Evolutionary conservation across 2,329 filamentous ascomycete species (phyloP).

Genomic region (Penicillium brevicompactum): DNA sequence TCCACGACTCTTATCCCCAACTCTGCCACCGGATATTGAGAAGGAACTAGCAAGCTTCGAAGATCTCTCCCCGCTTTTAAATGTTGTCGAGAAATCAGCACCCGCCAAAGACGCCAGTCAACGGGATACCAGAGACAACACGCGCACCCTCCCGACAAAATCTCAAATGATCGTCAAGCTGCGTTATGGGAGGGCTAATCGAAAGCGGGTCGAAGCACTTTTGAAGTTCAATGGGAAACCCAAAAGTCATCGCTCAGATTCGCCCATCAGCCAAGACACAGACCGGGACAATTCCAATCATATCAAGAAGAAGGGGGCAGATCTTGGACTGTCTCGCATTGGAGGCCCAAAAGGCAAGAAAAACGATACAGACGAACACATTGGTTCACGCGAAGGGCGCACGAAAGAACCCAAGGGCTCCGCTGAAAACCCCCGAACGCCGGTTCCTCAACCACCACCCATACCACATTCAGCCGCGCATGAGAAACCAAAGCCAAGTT

Average conservation of each 20-base stretch:
- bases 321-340: slow-evolving; percentile 11
- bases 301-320: slow-evolving; percentile 20
- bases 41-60: slow-evolving; percentile 52
- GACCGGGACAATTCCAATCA: slow-evolving; percentile 22
- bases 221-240: slow-evolving; percentile 47
- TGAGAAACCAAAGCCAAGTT: slow-evolving; percentile 29
- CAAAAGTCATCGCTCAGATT: slow-evolving; percentile 30
- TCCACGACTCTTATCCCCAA: slow-evolving; percentile 60
- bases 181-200: slow-evolving; percentile 54
- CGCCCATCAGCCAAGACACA: slow-evolving; percentile 25
- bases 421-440: slow-evolving; percentile 42
- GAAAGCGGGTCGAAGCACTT: slow-evolving; percentile 50
- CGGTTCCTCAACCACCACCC: slow-evolving; percentile 32
- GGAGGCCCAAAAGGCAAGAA: slow-evolving; percentile 22
- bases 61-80: slow-evolving; percentile 30
- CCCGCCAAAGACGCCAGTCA: slow-evolving; percentile 9
- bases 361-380: slow-evolving; percentile 27
- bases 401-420: slow-evolving; percentile 34
- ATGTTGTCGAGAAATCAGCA: background rate
- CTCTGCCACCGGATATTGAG: slow-evolving; percentile 58
- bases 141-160: slow-evolving; percentile 15
- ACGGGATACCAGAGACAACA: slow-evolving; percentile 10
- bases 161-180: slow-evolving; percentile 50
- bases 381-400: slow-evolving; percentile 35
- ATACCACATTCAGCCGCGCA: slow-evolving; percentile 35